These are phyloP conservation scores for Aureobasidium lini DNA, from an alignment of 2,329 filamentous ascomycete genomes.

Conservation along the genomic window DNA sequence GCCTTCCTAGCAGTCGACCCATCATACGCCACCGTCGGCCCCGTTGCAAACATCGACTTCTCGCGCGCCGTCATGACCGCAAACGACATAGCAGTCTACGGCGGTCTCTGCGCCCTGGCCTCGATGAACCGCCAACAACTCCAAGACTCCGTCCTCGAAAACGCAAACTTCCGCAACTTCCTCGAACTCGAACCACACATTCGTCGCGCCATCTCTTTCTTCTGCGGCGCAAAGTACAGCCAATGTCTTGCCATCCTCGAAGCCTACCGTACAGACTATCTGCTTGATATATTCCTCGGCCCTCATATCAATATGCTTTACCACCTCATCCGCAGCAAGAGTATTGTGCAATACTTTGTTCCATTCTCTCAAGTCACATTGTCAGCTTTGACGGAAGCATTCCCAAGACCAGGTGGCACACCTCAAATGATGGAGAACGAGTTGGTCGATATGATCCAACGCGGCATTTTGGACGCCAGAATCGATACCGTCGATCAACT, in stretches of 20 bases:
- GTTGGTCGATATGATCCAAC: slow-evolving; percentile 68
- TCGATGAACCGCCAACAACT: slow-evolving; percentile 77
- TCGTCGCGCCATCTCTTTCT: slow-evolving; percentile 80
- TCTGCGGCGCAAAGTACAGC: slow-evolving; percentile 84
- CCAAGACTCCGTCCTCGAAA: slow-evolving; percentile 70
- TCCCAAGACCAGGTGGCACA: slow-evolving; percentile 50
- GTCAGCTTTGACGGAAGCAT: slow-evolving; percentile 67
- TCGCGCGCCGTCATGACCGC: slow-evolving; percentile 68
- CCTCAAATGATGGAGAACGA: slow-evolving; percentile 59
- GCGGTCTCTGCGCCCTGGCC: slow-evolving; percentile 80
- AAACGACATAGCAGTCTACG: slow-evolving; percentile 89
- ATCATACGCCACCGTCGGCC: slow-evolving; percentile 33
- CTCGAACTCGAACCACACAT: slow-evolving; percentile 92
- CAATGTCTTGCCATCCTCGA: slow-evolving; percentile 77
- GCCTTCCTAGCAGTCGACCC: slow-evolving; percentile 61
- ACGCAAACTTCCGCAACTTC: slow-evolving; percentile 71
- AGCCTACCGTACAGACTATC: slow-evolving; percentile 72
- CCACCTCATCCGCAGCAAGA: slow-evolving; percentile 72
- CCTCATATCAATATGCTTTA: slow-evolving; percentile 63
- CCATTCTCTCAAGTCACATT: slow-evolving; percentile 85
- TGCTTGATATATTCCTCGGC: slow-evolving; percentile 76
- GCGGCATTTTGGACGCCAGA: slow-evolving; percentile 63
- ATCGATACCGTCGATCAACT: slow-evolving; percentile 79
- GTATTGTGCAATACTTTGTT: slow-evolving; percentile 85
- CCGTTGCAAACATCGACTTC: slow-evolving; percentile 43